A percentile compares a stretch with the other conserved stretches of the same genome.
phyloP scores from a whole-genome alignment of 176 grass and related monocot species.

The Chloris gayana region DNA sequence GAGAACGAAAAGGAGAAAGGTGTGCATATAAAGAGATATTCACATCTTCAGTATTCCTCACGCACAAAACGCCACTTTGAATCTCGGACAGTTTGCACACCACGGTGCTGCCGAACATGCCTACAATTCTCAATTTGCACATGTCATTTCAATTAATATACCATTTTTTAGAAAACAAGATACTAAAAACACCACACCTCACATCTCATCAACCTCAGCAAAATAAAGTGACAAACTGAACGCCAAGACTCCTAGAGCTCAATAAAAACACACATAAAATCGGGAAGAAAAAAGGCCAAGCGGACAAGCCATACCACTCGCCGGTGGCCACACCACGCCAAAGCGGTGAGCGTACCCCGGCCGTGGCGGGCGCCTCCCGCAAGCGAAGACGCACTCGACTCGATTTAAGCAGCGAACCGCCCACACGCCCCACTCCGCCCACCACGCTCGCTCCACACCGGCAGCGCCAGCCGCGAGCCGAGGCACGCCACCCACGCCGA shows the following conservation, averaged over 20 bases:
- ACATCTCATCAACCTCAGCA: background rate
- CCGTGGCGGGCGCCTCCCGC: background rate
- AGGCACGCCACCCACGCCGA: background rate
- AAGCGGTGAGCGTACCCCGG: constrained; percentile 16
- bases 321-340: too few relatives aligned
- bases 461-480: constrained; percentile 10
- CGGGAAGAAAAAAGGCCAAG: background rate
- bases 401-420: constrained; percentile 47
- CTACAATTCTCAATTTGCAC: background rate
- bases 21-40: background rate
- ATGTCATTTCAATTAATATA: background rate
- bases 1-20: background rate
- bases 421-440: background rate
- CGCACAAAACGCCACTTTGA: background rate
- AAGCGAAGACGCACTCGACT: background rate
- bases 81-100: background rate
- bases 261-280: background rate
- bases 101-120: background rate
- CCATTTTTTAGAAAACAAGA: background rate
- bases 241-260: background rate
- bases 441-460: background rate
- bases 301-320: background rate
- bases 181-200: background rate
- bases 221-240: background rate
- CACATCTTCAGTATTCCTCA: background rate